These are phyloP conservation scores for Candida methanosorbosa DNA, from an alignment of 805 yeast genomes.

Conservation along the genomic window DNA sequence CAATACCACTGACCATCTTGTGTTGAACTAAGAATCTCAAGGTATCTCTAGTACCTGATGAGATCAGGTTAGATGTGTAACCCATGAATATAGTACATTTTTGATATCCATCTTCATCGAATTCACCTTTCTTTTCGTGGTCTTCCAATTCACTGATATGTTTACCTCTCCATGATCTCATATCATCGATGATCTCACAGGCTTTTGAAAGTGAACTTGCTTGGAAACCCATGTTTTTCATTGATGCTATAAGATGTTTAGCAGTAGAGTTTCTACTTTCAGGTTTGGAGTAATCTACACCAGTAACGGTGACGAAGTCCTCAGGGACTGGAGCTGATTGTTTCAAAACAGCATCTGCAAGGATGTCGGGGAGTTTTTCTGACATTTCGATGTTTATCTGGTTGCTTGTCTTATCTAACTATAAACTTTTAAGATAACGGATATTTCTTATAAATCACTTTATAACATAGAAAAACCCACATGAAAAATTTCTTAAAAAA, in stretches of 20 bases:
- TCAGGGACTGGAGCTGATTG: constrained; percentile 82
- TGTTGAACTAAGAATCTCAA: constrained; percentile 83
- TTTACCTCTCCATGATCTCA: constrained; percentile 91
- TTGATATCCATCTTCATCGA: constrained; percentile 70
- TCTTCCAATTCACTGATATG: constrained; percentile 61
- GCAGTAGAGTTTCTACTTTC: constrained; percentile 75
- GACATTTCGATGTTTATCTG: neutral
- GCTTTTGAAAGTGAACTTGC: constrained; percentile 82
- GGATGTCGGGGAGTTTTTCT: constrained; percentile 51
- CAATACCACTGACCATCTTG: constrained; percentile 90
- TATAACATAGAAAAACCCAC: no score
- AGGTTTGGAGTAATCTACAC: constrained; percentile 82
- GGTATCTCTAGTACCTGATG: constrained; percentile 91
- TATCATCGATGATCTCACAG: constrained; percentile 84
- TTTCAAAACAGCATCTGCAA: constrained; percentile 87
- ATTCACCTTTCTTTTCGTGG: constrained; percentile 63
- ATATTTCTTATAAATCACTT: no score
- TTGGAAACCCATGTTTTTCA: constrained; percentile 97
- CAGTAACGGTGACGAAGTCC: constrained; percentile 68
- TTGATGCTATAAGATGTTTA: constrained; percentile 63
- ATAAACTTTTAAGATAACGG: neutral
- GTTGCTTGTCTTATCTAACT: neutral
- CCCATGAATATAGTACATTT: constrained; percentile 92
- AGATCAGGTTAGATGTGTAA: constrained; percentile 90
- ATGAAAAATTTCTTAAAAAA: neutral